Conservation (phyloP, 192 early-diverging fungal genomes). For the Rhizophagus clarus region DNA sequence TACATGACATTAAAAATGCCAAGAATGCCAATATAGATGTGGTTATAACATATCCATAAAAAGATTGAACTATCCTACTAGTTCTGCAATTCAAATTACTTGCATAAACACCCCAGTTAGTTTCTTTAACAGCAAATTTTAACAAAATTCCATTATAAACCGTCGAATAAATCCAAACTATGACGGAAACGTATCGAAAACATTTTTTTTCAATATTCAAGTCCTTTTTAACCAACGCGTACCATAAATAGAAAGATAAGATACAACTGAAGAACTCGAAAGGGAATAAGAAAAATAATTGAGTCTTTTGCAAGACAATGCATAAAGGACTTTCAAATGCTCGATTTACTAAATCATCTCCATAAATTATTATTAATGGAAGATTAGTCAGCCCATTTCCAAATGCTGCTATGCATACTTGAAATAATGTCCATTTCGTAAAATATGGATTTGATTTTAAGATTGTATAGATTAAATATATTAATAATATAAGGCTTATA, state of each 20-base stretch:
- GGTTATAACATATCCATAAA: not conserved
- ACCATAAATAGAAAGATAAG: slow-evolving; percentile 23
- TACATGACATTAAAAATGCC: not conserved
- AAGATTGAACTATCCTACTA: not conserved
- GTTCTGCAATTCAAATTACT: not conserved
- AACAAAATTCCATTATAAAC: not conserved
- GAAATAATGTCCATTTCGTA: slow-evolving; percentile 19
- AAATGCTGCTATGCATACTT: not conserved
- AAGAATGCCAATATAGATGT: not conserved
- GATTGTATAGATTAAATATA: not conserved
- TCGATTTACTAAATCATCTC: not conserved
- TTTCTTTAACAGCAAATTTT: not conserved
- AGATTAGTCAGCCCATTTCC: not conserved
- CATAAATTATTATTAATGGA: not conserved
- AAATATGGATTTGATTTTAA: not conserved
- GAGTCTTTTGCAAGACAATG: not conserved
- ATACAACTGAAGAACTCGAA: not conserved
- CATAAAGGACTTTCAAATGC: not conserved
- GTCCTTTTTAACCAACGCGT: not conserved
- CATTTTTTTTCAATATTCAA: slow-evolving; percentile 1
- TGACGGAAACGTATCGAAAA: not conserved
- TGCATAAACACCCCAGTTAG: not conserved
- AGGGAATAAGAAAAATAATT: not conserved
- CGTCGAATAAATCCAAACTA: not conserved
- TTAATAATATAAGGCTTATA: not conserved